phyloP scores from a whole-genome alignment of 164 flowering plant genomes.

The Annona squamosa region DNA sequence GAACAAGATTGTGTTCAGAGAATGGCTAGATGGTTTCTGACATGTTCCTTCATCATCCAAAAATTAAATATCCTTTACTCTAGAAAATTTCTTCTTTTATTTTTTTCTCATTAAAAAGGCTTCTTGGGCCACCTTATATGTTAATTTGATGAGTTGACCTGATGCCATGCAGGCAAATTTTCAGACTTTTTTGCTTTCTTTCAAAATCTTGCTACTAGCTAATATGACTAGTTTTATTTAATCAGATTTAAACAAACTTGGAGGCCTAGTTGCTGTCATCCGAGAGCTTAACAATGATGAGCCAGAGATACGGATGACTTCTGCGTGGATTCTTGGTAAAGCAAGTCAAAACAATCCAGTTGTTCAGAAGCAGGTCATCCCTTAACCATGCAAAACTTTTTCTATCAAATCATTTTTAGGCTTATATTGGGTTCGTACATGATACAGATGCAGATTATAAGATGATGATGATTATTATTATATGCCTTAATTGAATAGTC shows the following conservation, averaged over 20 bases:
- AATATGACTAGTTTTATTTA: constrained; percentile 5
- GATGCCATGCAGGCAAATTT: background rate
- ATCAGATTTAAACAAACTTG: constrained; percentile 77
- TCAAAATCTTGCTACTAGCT: background rate
- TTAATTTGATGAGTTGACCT: too few relatives aligned
- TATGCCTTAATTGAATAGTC: background rate
- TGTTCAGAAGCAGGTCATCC: constrained; percentile 72
- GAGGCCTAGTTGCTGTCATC: constrained; percentile 59
- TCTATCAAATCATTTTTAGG: background rate
- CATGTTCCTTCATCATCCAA: too few relatives aligned
- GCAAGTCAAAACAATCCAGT: constrained; percentile 84
- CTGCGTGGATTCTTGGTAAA: constrained; percentile 92
- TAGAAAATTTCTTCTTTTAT: too few relatives aligned
- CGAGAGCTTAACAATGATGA: constrained; percentile 52
- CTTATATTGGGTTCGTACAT: background rate
- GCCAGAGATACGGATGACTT: constrained; percentile 43
- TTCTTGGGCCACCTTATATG: too few relatives aligned
- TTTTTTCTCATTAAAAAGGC: too few relatives aligned
- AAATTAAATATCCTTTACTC: too few relatives aligned
- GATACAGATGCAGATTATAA: background rate
- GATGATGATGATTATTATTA: too few relatives aligned
- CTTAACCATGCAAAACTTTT: background rate
- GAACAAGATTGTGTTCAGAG: too few relatives aligned
- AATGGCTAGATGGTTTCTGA: too few relatives aligned
- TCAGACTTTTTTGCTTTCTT: background rate